phyloP scores from a whole-genome alignment of 768 basidiomycete species.

The Tylopilus intermedius region DNA sequence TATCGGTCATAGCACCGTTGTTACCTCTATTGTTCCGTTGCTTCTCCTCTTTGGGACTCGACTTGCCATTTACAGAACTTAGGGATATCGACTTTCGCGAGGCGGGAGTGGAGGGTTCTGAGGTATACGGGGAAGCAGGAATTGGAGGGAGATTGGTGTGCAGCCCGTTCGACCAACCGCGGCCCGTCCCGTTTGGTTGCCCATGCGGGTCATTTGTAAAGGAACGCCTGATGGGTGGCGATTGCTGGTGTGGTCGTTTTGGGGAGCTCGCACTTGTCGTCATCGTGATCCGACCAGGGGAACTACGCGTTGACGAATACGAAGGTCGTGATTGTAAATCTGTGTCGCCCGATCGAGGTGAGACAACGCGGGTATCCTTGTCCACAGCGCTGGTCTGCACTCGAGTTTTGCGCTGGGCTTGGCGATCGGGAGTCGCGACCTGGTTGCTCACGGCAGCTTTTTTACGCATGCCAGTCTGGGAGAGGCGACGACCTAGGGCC shows the following conservation, averaged over 20 bases:
- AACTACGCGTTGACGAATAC: constrained; percentile 30
- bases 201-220: constrained; percentile 29
- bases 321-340: constrained; percentile 30
- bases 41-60: constrained; percentile 33
- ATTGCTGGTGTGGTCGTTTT: constrained; percentile 24
- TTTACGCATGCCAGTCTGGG: constrained; percentile 42
- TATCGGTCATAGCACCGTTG: constrained; percentile 25
- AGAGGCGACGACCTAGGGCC: constrained; percentile 65
- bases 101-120: constrained; percentile 56
- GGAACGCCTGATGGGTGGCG: constrained; percentile 29
- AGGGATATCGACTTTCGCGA: constrained; percentile 43
- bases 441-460: constrained; percentile 8
- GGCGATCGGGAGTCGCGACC: constrained; percentile 25
- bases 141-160: constrained; percentile 51
- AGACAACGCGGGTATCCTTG: constrained; percentile 30
- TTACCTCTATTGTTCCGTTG: constrained; percentile 23
- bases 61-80: constrained; percentile 32
- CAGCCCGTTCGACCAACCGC: constrained; percentile 32
- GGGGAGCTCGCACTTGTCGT: constrained; percentile 19
- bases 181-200: constrained; percentile 23
- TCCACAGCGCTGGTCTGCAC: constrained; percentile 33
- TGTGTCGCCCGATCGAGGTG: constrained; percentile 22
- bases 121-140: constrained; percentile 62
- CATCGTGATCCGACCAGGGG: constrained; percentile 28
- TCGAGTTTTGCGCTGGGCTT: constrained; percentile 35